Conservation (phyloP, 1,284 basidiomycete species). For the Rhodotorula sp. region DNA sequence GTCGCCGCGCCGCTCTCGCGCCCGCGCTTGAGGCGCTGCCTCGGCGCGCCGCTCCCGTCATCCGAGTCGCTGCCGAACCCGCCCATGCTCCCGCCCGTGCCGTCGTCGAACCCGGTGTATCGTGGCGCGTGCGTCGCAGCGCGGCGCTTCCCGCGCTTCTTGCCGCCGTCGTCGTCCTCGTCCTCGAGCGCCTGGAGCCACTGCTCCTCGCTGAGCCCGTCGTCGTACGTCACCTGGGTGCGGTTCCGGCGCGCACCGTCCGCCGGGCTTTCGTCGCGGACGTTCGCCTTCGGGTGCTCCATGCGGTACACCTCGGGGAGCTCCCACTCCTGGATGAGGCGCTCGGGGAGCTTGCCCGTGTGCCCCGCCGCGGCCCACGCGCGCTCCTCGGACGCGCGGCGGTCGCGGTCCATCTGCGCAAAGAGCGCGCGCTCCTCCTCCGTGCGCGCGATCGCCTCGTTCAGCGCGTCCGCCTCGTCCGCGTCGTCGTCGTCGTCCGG, state of each 20-base stretch:
- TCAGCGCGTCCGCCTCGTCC: constrained; percentile 90
- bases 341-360: constrained; percentile 59
- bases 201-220: constrained; percentile 90
- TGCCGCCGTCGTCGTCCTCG: constrained; percentile 37
- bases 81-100: neutral
- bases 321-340: constrained; percentile 84
- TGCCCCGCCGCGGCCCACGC: constrained; percentile 75
- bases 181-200: constrained; percentile 69
- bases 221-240: constrained; percentile 87
- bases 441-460: constrained; percentile 83
- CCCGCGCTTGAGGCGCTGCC: constrained; percentile 16
- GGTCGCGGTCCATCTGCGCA: constrained; percentile 79
- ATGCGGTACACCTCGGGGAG: constrained; percentile 91
- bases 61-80: constrained; percentile 28
- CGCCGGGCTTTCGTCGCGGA: constrained; percentile 59
- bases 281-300: constrained; percentile 60
- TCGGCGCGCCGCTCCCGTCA: constrained; percentile 11
- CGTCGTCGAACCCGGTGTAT: constrained; percentile 12
- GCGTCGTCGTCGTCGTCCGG: constrained; percentile 92
- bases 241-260: constrained; percentile 75
- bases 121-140: constrained; percentile 14
- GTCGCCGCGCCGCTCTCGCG: constrained; percentile 5
- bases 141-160: constrained; percentile 14
- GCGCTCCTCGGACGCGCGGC: constrained; percentile 69
- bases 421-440: constrained; percentile 81